Base-by-base conservation (phyloP, 768 basidiomycete species). In the Leucocoprinus leucothites region DNA sequence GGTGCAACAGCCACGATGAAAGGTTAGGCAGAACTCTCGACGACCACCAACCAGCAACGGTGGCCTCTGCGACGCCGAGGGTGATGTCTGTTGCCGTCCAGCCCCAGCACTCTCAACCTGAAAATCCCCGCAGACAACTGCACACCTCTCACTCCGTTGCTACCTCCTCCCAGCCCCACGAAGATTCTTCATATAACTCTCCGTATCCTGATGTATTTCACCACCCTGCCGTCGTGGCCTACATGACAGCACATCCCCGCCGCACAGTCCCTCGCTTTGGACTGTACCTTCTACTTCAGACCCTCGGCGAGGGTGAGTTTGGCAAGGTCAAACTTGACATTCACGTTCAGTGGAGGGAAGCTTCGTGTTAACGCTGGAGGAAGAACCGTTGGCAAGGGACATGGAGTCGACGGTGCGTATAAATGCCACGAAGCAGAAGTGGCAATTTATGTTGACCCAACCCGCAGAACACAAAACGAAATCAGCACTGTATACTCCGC, bases 311-410 rank as follows among this genome's bases (percentile, higher is more conserved):
- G n/a, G n/a, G 96, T 61, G 96, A 98, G 75, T 98, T 98, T 66
- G 95, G 94, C 43, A 98, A 98, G 69, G 95, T 98, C 74, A 98
- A 98, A 69, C 84, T 98, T n/a, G 96, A 95, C 3, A 77, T 98
- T 49, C 96, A 98, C 64, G 80, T 78, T 61, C 85, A 90, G 61
- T 97, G 90, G 86, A 94, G 92, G 24, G 94, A 97, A 70, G n/a
- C n/a, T n/a, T n/a, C n/a, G n/a, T n/a, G n/a, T n/a, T n/a, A n/a
- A n/a, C n/a, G n/a, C n/a, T n/a, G n/a, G n/a, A n/a, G n/a, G n/a
- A n/a, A n/a, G n/a, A n/a, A n/a, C n/a, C n/a, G n/a, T n/a, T n/a
- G n/a, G n/a, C n/a, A n/a, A n/a, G n/a, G n/a, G n/a, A n/a, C n/a
- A n/a, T 52, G 94, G 94, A 28, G 85, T 98, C 54, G 95, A 98